phyloP scores from a whole-genome alignment of 2,329 filamentous ascomycete genomes.

The Leptographium lundbergii region DNA sequence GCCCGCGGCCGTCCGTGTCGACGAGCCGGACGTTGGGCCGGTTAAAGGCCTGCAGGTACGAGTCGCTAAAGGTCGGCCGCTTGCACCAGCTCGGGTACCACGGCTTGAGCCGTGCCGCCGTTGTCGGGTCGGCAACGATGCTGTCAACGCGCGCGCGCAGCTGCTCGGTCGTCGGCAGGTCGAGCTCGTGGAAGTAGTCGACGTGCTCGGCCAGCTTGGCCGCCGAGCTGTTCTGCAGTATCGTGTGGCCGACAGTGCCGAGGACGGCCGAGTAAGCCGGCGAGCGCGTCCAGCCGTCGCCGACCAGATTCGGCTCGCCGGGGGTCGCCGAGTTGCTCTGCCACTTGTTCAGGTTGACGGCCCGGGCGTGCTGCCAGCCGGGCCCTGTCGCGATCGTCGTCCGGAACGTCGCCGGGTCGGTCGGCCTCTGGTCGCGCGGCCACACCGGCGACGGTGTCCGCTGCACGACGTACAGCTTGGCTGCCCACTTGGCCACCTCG shows the following conservation, averaged over 20 bases:
- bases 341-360: constrained; percentile 28
- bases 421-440: constrained; percentile 24
- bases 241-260: constrained; percentile 21
- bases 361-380: constrained; percentile 38
- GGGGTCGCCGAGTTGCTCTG: constrained; percentile 22
- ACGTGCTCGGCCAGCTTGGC: constrained; percentile 14
- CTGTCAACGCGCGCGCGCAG: constrained; percentile 34
- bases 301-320: constrained; percentile 27
- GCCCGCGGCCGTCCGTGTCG: constrained; percentile 43
- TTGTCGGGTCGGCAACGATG: constrained; percentile 37
- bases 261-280: no score
- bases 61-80: no score
- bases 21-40: constrained; percentile 42
- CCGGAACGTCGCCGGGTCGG: constrained; percentile 25
- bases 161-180: constrained; percentile 27
- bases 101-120: constrained; percentile 39
- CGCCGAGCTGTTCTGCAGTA: constrained; percentile 4
- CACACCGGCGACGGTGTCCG: constrained; percentile 35
- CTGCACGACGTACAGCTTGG: constrained; percentile 43
- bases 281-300: constrained; percentile 34
- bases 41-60: no score
- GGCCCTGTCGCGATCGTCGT: constrained; percentile 16
- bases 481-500: constrained; percentile 30
- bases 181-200: constrained; percentile 24
- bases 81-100: no score